A percentile compares a stretch with the other conserved stretches of the same genome.
phyloP scores from a whole-genome alignment of 2,329 filamentous ascomycete genomes.

The Albophoma yamanashiensis region DNA sequence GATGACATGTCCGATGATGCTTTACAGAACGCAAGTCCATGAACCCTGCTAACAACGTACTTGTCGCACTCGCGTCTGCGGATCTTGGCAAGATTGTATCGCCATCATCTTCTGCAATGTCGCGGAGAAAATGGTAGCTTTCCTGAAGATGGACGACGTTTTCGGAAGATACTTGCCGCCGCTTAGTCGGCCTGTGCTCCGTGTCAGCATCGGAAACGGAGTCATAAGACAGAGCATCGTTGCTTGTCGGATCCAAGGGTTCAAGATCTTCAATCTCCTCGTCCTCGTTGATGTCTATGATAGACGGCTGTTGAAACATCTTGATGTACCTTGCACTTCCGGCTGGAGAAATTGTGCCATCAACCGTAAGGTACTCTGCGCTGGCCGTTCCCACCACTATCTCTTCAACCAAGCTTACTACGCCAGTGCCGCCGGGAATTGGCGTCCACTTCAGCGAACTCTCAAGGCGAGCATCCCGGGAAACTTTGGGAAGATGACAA shows the following conservation, averaged over 20 bases:
- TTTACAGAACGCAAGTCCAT: conserved; percentile 20
- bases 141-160: not conserved
- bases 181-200: not conserved
- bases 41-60: conserved; percentile 18
- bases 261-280: conserved; percentile 10
- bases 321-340: conserved; percentile 10
- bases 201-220: not conserved
- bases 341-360: not conserved
- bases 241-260: too few relatives aligned
- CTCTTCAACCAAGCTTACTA: conserved; percentile 6
- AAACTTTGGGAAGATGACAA: conserved; percentile 2
- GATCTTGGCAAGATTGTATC: conserved; percentile 5
- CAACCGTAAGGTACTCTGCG: conserved; percentile 7
- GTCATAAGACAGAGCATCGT: not conserved
- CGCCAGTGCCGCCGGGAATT: conserved; percentile 3
- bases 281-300: conserved; percentile 8
- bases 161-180: not conserved
- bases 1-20: conserved; percentile 5
- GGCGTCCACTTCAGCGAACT: conserved; percentile 15
- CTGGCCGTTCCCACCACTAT: conserved; percentile 1
- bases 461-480: conserved; percentile 3
- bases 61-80: conserved; percentile 12
- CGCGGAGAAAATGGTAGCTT: not conserved
- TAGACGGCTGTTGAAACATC: not conserved
- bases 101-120: not conserved